Evolutionary conservation across 352 stramenopile species (phyloP).

Genomic region (Globisporangium echinulatum): DNA sequence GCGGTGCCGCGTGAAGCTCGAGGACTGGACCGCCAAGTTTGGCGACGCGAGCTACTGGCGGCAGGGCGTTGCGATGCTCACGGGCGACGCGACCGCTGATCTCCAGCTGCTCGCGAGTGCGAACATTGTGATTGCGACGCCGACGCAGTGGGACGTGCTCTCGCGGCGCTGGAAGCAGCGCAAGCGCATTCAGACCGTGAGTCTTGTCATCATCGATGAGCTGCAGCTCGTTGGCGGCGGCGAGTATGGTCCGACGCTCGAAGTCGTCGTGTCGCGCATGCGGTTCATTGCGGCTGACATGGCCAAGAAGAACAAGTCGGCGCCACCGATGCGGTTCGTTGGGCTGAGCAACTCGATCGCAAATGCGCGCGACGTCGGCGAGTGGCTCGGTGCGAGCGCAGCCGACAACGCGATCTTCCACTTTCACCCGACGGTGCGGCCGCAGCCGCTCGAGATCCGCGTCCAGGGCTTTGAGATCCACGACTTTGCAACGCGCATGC

Average conservation of each 20-base stretch:
- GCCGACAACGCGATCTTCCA: slow-evolving; percentile 85
- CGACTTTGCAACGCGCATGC: slow-evolving; percentile 94
- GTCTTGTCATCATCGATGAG: slow-evolving; percentile 96
- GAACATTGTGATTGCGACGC: slow-evolving; percentile 93
- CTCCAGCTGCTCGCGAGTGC: slow-evolving; percentile 87
- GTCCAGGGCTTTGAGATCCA: slow-evolving; percentile 98
- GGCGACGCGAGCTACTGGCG: slow-evolving; percentile 70
- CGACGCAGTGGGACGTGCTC: slow-evolving; percentile 95
- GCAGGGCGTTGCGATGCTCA: slow-evolving; percentile 89
- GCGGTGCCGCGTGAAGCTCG: slow-evolving; percentile 54
- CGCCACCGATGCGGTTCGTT: slow-evolving; percentile 86
- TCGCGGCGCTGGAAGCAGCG: slow-evolving; percentile 95
- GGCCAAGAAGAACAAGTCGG: slow-evolving; percentile 57
- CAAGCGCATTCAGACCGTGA: slow-evolving; percentile 93
- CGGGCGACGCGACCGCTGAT: slow-evolving; percentile 92
- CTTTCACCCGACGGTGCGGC: slow-evolving; percentile 94
- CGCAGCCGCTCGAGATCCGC: slow-evolving; percentile 95
- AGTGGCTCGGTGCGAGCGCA: slow-evolving; percentile 94
- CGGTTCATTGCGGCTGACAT: slow-evolving; percentile 93
- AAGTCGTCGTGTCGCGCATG: slow-evolving; percentile 97
- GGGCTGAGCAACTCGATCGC: slow-evolving; percentile 95
- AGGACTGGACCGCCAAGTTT: slow-evolving; percentile 86
- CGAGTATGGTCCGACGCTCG: slow-evolving; percentile 89
- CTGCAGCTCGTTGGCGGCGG: slow-evolving; percentile 94
- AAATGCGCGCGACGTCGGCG: slow-evolving; percentile 96